Base-by-base conservation (phyloP, 2,329 filamentous ascomycete species). In the Ophiocordyceps camponoti-floridani region DNA sequence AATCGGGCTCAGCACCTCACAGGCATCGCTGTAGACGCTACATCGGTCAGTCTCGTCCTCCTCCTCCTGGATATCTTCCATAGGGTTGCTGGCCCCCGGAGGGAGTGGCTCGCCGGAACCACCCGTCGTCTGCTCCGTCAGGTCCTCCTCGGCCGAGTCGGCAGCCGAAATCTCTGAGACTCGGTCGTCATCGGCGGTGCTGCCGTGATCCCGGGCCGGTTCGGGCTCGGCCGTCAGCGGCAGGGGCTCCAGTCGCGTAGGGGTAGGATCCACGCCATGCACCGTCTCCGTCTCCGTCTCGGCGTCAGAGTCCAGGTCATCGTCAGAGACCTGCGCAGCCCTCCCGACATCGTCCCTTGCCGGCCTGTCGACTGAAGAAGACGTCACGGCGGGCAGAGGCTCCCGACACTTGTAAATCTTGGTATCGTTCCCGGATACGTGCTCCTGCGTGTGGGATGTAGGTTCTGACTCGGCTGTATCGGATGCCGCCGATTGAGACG, bases 1-100 rank as follows among this genome's bases (percentile, higher is more conserved):
- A 4, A 69, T 54, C 13, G 84, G 78, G 0, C 74, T 75, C 0
- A 82, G 63, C 48, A 86, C 80, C 59, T 88, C 84, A 45, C 80
- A 80, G 1, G 83, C 83, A 59, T 88, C 84, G 50, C 79, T 85
- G 56, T 84, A 88, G 23, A 84, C 70, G 48, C 73, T 79, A 43
- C 63, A 66, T 13, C 63, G 62, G 45, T 77, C 74, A 2, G 58
- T 56, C 5, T 59, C 63, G n/a, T 72, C 65, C 1, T 65, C 57
- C n/a, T 61, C 61, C 44, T 62, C 59, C 43, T 52, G 50, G 13
- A 61, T 64, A 37, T 62, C 56, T 37, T 58, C 54, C 53, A 63
- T 62, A 10, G 54, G 49, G 19, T 49, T 48, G 23, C 46, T 50
- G 18, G 45, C 41, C 2, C 38, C 44, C 2, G 35, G 33, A 9